These are phyloP conservation scores for Heterobasidion occidentale DNA, from an alignment of 1,284 basidiomycete genomes.

Conservation along the genomic window DNA sequence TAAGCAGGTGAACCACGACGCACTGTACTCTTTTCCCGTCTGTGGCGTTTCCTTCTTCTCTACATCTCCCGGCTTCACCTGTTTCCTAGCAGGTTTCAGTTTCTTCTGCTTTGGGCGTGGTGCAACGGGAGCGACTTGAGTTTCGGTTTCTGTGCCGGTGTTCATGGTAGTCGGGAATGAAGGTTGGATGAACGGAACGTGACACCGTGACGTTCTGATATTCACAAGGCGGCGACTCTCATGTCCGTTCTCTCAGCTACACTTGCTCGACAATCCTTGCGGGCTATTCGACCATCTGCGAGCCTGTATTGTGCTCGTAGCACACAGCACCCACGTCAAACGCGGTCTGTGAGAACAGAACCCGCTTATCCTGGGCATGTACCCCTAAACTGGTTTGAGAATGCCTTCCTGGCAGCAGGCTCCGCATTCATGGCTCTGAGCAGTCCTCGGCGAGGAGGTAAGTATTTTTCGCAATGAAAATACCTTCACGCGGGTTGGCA, in stretches of 20 bases:
- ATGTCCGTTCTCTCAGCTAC: background rate
- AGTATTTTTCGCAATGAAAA: slow-evolving; percentile 19
- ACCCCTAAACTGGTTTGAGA: slow-evolving; percentile 75
- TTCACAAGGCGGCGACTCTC: background rate
- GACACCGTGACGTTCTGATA: no score
- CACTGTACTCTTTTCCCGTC: slow-evolving; percentile 93
- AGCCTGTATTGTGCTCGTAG: background rate
- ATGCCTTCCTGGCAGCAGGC: slow-evolving; percentile 80
- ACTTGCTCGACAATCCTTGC: background rate
- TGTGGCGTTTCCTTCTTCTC: slow-evolving; percentile 84
- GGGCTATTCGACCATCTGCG: background rate
- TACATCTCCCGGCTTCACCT: slow-evolving; percentile 84
- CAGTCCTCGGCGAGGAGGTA: slow-evolving; percentile 82
- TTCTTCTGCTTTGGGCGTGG: slow-evolving; percentile 36
- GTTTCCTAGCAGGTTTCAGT: slow-evolving; percentile 79
- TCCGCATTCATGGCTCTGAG: slow-evolving; percentile 79
- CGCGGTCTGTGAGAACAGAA: slow-evolving; percentile 24
- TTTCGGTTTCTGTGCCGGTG: slow-evolving; percentile 8
- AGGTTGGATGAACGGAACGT: background rate
- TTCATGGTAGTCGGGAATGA: background rate
- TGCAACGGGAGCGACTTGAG: slow-evolving; percentile 1
- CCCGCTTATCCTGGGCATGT: slow-evolving; percentile 55
- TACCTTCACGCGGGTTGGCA: no score
- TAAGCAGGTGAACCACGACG: slow-evolving; percentile 19
- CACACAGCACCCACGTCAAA: background rate